A percentile compares a stretch with the other conserved stretches of the same genome.
Conservation (phyloP, 148 eudicot species). For the Salicornia ramosissima region DNA sequence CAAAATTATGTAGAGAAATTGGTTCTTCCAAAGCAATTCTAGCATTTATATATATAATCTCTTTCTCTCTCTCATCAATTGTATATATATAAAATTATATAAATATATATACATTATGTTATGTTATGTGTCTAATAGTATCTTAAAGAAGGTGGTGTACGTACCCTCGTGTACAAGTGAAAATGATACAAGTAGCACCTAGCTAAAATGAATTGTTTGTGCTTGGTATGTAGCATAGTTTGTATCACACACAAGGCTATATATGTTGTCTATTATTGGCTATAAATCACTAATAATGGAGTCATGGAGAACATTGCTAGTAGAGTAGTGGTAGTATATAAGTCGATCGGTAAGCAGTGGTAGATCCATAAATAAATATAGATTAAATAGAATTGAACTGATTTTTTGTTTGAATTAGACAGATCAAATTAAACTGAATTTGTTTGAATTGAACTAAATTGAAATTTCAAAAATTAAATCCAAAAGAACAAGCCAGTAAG, state of each 20-base stretch:
- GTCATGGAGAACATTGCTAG: not conserved
- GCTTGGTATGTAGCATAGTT: not conserved
- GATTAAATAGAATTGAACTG: too few relatives aligned
- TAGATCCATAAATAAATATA: too few relatives aligned
- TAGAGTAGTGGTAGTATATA: too few relatives aligned
- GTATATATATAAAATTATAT: not conserved
- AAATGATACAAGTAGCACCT: not conserved
- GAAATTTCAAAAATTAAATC: too few relatives aligned
- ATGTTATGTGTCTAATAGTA: slow-evolving; percentile 5
- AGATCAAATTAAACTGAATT: too few relatives aligned
- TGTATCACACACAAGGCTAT: not conserved
- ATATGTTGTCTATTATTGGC: not conserved
- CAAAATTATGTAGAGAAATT: slow-evolving; percentile 32
- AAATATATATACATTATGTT: not conserved
- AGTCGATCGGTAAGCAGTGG: too few relatives aligned
- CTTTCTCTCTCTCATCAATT: not conserved
- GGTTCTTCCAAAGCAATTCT: slow-evolving; percentile 42
- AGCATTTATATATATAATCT: slow-evolving; percentile 38
- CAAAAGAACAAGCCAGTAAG: too few relatives aligned
- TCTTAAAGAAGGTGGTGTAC: not conserved
- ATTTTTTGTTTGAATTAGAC: too few relatives aligned
- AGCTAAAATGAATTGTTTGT: not conserved
- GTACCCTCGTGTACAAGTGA: slow-evolving; percentile 18
- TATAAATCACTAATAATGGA: not conserved
- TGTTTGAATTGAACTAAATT: too few relatives aligned